Evolutionary conservation across 805 yeast genomes (phyloP).

Genomic region (Cyberlindnera suaveolens): DNA sequence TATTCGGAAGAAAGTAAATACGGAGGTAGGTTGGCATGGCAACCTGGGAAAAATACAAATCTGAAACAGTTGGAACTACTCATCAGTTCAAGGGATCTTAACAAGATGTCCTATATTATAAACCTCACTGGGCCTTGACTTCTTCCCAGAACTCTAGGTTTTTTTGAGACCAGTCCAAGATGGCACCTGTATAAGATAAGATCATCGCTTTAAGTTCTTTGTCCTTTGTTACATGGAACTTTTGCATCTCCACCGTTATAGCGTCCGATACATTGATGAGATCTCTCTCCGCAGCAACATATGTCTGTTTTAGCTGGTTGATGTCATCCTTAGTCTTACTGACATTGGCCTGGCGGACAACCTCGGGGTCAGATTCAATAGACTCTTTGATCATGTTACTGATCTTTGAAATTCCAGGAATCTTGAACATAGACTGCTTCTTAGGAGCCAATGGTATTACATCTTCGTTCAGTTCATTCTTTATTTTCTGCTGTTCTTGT

Average conservation of each 20-base stretch:
- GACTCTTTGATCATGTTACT: constrained; percentile 51
- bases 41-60: not conserved
- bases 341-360: constrained; percentile 47
- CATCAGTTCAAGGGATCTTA: too few relatives aligned
- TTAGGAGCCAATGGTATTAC: constrained; percentile 20
- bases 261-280: constrained; percentile 42
- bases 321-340: constrained; percentile 41
- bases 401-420: constrained; percentile 48
- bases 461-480: constrained; percentile 3
- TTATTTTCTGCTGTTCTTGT: constrained; percentile 9
- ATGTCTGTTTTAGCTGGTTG: constrained; percentile 41
- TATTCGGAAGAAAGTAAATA: constrained; percentile 19
- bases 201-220: constrained; percentile 47
- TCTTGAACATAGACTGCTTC: constrained; percentile 35
- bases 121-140: constrained; percentile 27
- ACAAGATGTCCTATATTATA: not conserved
- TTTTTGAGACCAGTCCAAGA: constrained; percentile 61
- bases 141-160: constrained; percentile 65
- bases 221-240: constrained; percentile 45
- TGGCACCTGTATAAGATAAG: constrained; percentile 45
- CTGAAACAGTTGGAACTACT: too few relatives aligned
- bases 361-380: constrained; percentile 61
- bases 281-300: constrained; percentile 47
- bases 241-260: constrained; percentile 31
- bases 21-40: not conserved